A percentile compares a stretch with the other conserved stretches of the same genome.
phyloP scores from a whole-genome alignment of 164 flowering plant species.

The Stephania japonica region DNA sequence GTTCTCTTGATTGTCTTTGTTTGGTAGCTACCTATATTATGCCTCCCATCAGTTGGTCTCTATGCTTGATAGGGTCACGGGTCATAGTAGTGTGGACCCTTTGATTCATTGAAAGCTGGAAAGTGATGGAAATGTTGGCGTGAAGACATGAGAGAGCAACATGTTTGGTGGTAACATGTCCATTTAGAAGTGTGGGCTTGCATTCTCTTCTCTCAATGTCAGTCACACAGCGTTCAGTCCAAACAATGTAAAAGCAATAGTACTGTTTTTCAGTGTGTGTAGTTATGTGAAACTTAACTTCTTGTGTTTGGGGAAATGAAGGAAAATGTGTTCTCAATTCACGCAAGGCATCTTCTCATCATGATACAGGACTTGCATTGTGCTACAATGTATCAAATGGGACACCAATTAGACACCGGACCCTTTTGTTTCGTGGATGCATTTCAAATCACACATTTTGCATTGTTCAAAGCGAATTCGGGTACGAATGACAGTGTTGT shows the following conservation, averaged over 20 bases:
- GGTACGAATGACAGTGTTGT: too few relatives aligned
- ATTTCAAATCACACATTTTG: too few relatives aligned
- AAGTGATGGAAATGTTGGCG: neutral
- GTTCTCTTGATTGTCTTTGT: neutral
- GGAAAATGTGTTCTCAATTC: neutral
- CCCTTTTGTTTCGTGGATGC: too few relatives aligned
- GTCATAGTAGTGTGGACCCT: neutral
- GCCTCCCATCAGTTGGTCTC: neutral
- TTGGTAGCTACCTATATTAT: neutral
- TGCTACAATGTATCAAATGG: too few relatives aligned
- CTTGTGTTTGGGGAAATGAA: neutral
- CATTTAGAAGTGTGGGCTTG: too few relatives aligned
- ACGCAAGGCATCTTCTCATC: neutral
- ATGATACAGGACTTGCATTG: too few relatives aligned
- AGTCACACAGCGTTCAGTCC: neutral
- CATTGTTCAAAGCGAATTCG: too few relatives aligned
- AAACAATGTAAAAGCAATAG: neutral
- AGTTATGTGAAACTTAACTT: neutral
- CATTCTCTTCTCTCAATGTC: neutral
- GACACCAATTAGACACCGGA: too few relatives aligned
- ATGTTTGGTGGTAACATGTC: neutral
- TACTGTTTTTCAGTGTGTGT: too few relatives aligned
- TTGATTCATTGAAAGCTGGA: conserved; percentile 1
- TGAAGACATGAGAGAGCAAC: neutral
- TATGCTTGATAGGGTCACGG: neutral